Percentiles rank a stretch among this genome's conserved stretches.
Evolutionary conservation across 1,284 basidiomycete species (phyloP).

Genomic region (Ustilago trichophora): DNA sequence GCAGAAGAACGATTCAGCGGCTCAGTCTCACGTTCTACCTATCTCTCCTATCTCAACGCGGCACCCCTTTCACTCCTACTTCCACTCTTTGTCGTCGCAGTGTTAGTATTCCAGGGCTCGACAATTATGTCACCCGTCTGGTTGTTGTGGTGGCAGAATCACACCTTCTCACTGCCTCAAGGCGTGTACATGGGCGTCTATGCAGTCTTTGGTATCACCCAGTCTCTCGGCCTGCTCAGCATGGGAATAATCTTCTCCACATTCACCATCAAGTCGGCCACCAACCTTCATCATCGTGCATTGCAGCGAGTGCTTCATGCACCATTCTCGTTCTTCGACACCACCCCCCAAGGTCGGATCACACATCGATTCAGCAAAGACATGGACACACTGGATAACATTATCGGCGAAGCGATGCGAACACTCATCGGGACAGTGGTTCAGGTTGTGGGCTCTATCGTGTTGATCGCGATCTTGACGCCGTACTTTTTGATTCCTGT

Average conservation of each 20-base stretch:
- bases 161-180: constrained; percentile 9
- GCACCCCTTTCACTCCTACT: constrained; percentile 16
- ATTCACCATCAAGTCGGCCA: constrained; percentile 27
- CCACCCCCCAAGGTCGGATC: constrained; percentile 49
- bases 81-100: constrained; percentile 23
- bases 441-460: constrained; percentile 77
- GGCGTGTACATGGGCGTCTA: constrained; percentile 49
- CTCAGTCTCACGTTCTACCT: constrained; percentile 26
- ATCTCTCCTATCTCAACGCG: constrained; percentile 31
- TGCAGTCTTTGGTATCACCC: constrained; percentile 31
- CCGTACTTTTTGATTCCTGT: constrained; percentile 79
- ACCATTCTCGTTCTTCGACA: constrained; percentile 51
- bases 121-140: constrained; percentile 41
- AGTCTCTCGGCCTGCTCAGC: constrained; percentile 36
- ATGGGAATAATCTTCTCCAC: constrained; percentile 41
- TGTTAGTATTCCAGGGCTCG: constrained; percentile 34
- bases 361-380: constrained; percentile 56
- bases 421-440: constrained; percentile 77
- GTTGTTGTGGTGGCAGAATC: constrained; percentile 38
- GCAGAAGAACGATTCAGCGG: constrained; percentile 26
- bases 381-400: constrained; percentile 65
- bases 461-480: constrained; percentile 78
- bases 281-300: constrained; percentile 28
- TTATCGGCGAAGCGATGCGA: constrained; percentile 75
- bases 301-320: constrained; percentile 35